Base-by-base conservation (phyloP, 73 alveolate species). In the Stentor coeruleus region DNA sequence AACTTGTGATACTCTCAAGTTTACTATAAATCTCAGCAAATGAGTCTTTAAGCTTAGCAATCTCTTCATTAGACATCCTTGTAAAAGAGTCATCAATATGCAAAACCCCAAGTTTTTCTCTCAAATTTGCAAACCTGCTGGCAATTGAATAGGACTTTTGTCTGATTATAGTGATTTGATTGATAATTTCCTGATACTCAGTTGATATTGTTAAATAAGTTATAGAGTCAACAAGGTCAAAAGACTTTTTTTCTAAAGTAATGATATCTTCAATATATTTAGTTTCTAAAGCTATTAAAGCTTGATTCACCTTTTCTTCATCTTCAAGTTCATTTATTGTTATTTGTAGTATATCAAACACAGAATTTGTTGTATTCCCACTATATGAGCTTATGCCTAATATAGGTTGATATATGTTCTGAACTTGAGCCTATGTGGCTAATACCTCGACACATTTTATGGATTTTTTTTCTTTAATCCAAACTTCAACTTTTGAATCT, bases 11-110 rank as follows among this genome's bases (percentile, higher is more conserved):
- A 20, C 20, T 20, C 66, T 49, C 66, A 20, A 49, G 6, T 20
- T 49, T 49, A 49, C 6, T 49, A 49, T 49, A 11, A 49, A 49
- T 6, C 6, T 49, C 20, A 49, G 28, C 20, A 20, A 49, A 49
- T 20, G 6, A 11, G 6, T 49, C 66, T 20, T 49, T 49, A 20
- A 66, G 26, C 1, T 26, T 26, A 0, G 39, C 37, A 11, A 66
- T 66, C 11, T 66, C n/a, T 66, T 66, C 39, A 2, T 66, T 66
- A 2, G 40, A 20, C 0, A 20, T 26, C 33, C 11, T 20, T 0
- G 79, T 31, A 33, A 66, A 66, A 66, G 42, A 28, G 33, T 66
- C 39, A 66, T 66, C 79, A 1, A 66, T 40, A 20, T 66, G 79
- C 79, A 66, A 26, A 66, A 33, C 39, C 39, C 11, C 15, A 20